Evolutionary conservation across 1,139 yeast species (phyloP).

Genomic region (Scheffersomyces segobiensis): DNA sequence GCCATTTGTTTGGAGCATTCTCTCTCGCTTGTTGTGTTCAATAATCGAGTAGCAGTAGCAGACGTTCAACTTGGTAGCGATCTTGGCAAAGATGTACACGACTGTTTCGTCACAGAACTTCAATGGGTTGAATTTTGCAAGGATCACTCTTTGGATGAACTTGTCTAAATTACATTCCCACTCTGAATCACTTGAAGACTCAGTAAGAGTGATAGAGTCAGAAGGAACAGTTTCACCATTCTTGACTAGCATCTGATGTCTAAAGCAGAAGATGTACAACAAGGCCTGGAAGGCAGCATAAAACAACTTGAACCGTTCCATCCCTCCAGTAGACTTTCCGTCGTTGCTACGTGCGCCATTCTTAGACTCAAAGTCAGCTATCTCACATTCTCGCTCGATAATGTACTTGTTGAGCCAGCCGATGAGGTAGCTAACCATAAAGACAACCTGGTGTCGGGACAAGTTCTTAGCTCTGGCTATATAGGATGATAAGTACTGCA

Average conservation of each 20-base stretch:
- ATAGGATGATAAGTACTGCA: slow-evolving; percentile 90
- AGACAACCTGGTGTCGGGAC: slow-evolving; percentile 69
- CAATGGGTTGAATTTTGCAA: slow-evolving; percentile 89
- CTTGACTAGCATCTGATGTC: slow-evolving; percentile 62
- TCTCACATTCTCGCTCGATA: slow-evolving; percentile 79
- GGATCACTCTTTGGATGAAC: slow-evolving; percentile 81
- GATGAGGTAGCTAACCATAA: slow-evolving; percentile 74
- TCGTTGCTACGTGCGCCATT: slow-evolving; percentile 4
- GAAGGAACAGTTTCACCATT: slow-evolving; percentile 15
- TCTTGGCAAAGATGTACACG: slow-evolving; percentile 88
- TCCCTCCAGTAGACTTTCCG: slow-evolving; percentile 46
- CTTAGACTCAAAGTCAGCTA: slow-evolving; percentile 44
- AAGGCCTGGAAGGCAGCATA: slow-evolving; percentile 94
- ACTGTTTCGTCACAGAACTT: slow-evolving; percentile 93
- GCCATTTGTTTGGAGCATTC: slow-evolving; percentile 41
- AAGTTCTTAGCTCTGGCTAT: slow-evolving; percentile 84
- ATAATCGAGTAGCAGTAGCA: slow-evolving; percentile 93
- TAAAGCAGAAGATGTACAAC: slow-evolving; percentile 87
- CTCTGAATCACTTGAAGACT: slow-evolving; percentile 25
- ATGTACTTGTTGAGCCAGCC: slow-evolving; percentile 85
- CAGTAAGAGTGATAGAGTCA: slow-evolving; percentile 17
- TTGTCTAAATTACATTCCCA: slow-evolving; percentile 89
- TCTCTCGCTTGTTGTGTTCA: slow-evolving; percentile 82
- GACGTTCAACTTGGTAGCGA: slow-evolving; percentile 85
- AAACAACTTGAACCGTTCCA: slow-evolving; percentile 81